Evolutionary conservation across 148 eudicot species (phyloP).

Genomic region (Diospyros lotus): DNA sequence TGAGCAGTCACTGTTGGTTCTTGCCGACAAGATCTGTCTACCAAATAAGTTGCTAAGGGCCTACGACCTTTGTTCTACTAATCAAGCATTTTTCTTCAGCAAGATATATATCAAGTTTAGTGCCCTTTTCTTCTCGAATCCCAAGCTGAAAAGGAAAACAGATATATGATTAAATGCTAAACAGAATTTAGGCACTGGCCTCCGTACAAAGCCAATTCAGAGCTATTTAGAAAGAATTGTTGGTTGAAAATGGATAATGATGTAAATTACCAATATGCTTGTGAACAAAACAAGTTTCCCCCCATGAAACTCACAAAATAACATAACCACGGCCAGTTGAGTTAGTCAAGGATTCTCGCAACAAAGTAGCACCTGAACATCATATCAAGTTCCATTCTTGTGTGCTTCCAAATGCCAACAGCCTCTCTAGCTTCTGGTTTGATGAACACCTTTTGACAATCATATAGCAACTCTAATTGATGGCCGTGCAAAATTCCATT

Average conservation of each 20-base stretch:
- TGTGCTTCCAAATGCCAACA: conserved; percentile 5
- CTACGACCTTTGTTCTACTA: too few species aligned
- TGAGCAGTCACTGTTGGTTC: conserved; percentile 13
- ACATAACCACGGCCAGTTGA: not conserved
- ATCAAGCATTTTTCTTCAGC: too few species aligned
- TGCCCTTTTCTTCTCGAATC: too few species aligned
- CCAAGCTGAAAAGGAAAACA: too few species aligned
- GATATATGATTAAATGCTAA: not conserved
- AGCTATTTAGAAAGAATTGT: not conserved
- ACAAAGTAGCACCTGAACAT: not conserved
- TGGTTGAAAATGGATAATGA: not conserved
- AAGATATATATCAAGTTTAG: too few species aligned
- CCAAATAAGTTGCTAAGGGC: too few species aligned
- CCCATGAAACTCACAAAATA: not conserved
- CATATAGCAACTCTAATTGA: conserved; percentile 11
- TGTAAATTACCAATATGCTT: not conserved
- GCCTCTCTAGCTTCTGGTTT: conserved; percentile 14
- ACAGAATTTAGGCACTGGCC: not conserved
- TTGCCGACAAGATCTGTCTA: conserved; percentile 19
- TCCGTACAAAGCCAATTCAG: not conserved
- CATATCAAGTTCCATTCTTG: not conserved
- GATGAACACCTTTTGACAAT: conserved; percentile 18
- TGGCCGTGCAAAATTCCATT: not conserved
- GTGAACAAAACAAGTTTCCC: not conserved
- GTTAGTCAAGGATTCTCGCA: conserved; percentile 3